A percentile compares a stretch with the other conserved stretches of the same genome.
Conservation (phyloP, 139 green algal genomes). For the Picochlorum sp. region DNA sequence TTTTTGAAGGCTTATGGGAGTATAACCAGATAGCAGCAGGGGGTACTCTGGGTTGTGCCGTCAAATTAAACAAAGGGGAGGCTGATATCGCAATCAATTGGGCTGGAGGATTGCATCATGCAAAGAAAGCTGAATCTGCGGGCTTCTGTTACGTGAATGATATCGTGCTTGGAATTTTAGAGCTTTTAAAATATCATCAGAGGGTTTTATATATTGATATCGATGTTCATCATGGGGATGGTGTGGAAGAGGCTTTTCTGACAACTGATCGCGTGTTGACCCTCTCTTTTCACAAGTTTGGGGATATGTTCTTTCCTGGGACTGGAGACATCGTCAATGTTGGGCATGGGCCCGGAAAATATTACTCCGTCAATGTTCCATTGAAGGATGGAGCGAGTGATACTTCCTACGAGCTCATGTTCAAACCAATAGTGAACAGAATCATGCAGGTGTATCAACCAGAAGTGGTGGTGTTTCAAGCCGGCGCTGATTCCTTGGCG, state of each 20-base stretch:
- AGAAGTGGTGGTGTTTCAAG: conserved; percentile 87
- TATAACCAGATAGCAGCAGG: conserved; percentile 89
- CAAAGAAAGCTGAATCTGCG: conserved; percentile 74
- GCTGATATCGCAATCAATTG: conserved; percentile 94
- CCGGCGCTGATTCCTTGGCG: conserved; percentile 81
- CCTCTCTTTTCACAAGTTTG: conserved; percentile 81
- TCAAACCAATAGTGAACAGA: conserved; percentile 64
- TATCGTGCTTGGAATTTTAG: conserved; percentile 94
- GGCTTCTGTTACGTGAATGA: conserved; percentile 99
- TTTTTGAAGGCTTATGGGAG: conserved; percentile 91
- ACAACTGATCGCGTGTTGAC: conserved; percentile 72
- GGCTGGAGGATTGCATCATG: conserved; percentile 93
- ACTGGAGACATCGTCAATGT: conserved; percentile 79
- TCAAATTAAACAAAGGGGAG: conserved; percentile 81
- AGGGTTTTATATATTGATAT: conserved; percentile 76
- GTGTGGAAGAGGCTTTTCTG: conserved; percentile 83
- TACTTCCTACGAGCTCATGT: conserved; percentile 64
- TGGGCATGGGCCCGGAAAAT: conserved; percentile 46
- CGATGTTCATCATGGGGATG: conserved; percentile 80
- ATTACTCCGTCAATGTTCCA: conserved; percentile 46
- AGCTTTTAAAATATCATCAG: conserved; percentile 85
- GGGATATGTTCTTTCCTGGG: conserved; percentile 88
- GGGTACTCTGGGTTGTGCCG: conserved; percentile 78
- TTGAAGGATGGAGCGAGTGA: conserved; percentile 85
- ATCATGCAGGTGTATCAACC: conserved; percentile 84